Base-by-base conservation (phyloP, 768 basidiomycete genomes). In the Phlegmacium glaucopus region DNA sequence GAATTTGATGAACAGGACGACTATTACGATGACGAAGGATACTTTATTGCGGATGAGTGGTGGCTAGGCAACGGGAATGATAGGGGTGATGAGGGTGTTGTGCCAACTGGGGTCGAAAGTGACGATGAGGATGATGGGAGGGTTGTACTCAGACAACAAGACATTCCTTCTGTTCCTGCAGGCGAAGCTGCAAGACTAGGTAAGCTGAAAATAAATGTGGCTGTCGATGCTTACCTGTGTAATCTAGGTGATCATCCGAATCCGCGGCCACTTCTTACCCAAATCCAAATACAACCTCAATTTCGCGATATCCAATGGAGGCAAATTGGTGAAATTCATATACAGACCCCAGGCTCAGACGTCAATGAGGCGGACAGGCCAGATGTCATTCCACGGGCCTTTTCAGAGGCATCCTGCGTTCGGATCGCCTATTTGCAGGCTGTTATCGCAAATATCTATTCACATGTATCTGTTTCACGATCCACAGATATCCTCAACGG, bases 361-460 rank as follows among this genome's bases (percentile, higher is more conserved):
- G 44, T 45, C 29, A 27, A 45, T 27, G 34, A 37, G 13, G 44
- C 30, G 9, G 34, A 45, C 44, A 35, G 34, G 34, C 44, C 44
- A 9, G 44, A 45, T 16, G 18, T 35, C 5, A 6, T 45, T 8
- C 44, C 32, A 16, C 44, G 32, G 12, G 44, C 44, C 9, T 45
- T 9, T 18, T 35, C 32, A 11, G 44, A 45, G 34, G n/a, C 16
- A 18, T 45, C 44, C 18, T 45, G 44, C 34, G 44, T 45, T n/a
- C 11, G 44, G 30, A 45, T 45, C 12, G 44, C 34, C 9, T 45
- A 45, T 15, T 26, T 45, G 9, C 17, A 35, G 35, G 44, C 44
- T 8, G 34, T 26, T 17, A 45, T 45, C 34, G 35, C 44, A 2
- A 45, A 45, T 26, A 34, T 44, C 16, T 52, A 48, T 29, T 17